Conservation (phyloP, 306 rosid species). For the Glycyrrhiza uralensis region DNA sequence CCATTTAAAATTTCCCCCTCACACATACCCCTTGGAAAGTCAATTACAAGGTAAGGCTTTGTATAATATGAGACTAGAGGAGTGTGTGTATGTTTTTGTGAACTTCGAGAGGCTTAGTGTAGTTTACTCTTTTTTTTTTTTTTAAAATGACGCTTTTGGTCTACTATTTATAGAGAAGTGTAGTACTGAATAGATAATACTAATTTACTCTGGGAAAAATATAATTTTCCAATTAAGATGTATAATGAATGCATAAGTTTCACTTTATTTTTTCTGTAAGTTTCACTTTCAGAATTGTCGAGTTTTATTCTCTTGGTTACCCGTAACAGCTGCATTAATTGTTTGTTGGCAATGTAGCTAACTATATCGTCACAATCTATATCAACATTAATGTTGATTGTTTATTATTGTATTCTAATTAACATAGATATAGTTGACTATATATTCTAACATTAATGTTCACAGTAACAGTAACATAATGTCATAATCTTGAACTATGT, state of each 20-base stretch:
- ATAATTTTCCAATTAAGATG: neutral
- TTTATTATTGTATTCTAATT: neutral
- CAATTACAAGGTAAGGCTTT: neutral
- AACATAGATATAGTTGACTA: neutral
- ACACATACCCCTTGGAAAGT: neutral
- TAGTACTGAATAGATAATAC: neutral
- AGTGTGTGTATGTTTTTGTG: neutral
- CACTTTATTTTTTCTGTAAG: neutral
- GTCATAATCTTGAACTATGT: neutral
- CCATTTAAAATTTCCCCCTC: neutral
- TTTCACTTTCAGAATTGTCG: neutral
- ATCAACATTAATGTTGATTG: neutral
- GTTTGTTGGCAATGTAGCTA: neutral
- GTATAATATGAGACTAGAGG: neutral
- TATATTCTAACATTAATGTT: neutral
- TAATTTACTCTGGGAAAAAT: neutral
- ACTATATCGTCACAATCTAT: neutral
- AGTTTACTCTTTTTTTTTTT: neutral
- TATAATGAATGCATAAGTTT: neutral
- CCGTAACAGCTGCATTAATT: neutral
- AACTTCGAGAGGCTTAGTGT: neutral
- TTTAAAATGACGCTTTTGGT: neutral
- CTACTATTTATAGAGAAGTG: neutral
- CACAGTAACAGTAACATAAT: neutral
- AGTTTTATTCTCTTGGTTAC: neutral